Conservation (phyloP, 2,329 filamentous ascomycete species). For the Salinomyces thailandicus region DNA sequence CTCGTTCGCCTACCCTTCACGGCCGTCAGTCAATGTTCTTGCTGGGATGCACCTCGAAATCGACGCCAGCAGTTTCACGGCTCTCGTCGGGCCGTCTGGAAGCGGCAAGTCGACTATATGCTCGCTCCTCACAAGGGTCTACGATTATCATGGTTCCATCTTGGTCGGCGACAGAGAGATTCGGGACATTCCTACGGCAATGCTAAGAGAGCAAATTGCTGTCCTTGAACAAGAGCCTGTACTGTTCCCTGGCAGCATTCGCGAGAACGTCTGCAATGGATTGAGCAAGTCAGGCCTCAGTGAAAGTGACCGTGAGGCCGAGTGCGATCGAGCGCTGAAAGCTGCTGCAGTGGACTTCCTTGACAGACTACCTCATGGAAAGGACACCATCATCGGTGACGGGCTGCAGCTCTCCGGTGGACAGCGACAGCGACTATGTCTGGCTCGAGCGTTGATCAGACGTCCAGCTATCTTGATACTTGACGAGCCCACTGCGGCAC, state of each 20-base stretch:
- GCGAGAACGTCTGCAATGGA: slow-evolving; percentile 36
- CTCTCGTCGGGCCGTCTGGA: slow-evolving; percentile 37
- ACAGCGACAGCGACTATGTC: slow-evolving; percentile 37
- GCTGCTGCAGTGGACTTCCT: slow-evolving; percentile 36
- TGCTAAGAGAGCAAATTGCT: slow-evolving; percentile 32
- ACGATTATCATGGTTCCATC: slow-evolving; percentile 32
- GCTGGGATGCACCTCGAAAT: slow-evolving; percentile 29
- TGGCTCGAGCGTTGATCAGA: slow-evolving; percentile 37
- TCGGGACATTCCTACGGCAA: slow-evolving; percentile 25
- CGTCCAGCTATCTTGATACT: slow-evolving; percentile 36
- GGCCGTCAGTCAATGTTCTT: slow-evolving; percentile 32
- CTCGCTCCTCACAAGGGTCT: slow-evolving; percentile 33
- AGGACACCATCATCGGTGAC: slow-evolving; percentile 35
- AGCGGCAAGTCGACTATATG: slow-evolving; percentile 36
- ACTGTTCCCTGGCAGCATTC: slow-evolving; percentile 35
- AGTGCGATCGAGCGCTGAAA: slow-evolving; percentile 26
- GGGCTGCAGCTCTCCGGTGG: slow-evolving; percentile 37
- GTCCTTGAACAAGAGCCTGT: slow-evolving; percentile 38
- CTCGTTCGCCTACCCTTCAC: slow-evolving; percentile 35
- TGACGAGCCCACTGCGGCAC: slow-evolving; percentile 37
- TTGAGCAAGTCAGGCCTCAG: slow-evolving; percentile 14
- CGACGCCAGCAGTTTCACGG: slow-evolving; percentile 32
- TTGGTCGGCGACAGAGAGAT: slow-evolving; percentile 32
- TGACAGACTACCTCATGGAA: slow-evolving; percentile 33
- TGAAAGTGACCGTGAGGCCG: slow-evolving; percentile 15